Evolutionary conservation across 2,329 filamentous ascomycete genomes (phyloP).

Genomic region (Helotiales sp.): DNA sequence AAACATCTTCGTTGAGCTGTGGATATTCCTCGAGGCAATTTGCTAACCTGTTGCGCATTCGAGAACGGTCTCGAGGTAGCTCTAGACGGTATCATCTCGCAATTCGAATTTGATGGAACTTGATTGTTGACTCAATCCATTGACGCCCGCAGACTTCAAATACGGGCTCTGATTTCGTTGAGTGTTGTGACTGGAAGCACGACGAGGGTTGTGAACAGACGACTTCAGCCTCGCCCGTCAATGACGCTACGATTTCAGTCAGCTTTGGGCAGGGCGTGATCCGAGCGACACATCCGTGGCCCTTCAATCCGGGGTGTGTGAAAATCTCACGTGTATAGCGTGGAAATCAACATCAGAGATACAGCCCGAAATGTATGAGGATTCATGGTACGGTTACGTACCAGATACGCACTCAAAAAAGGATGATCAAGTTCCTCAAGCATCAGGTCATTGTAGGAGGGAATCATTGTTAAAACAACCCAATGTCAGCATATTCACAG

Average conservation of each 20-base stretch:
- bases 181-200: too few species aligned
- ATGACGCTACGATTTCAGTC: constrained; percentile 27
- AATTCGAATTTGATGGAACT: not conserved
- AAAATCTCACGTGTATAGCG: not conserved
- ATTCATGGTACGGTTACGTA: constrained; percentile 82
- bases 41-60: constrained; percentile 28
- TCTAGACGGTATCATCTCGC: constrained; percentile 36
- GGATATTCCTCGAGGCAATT: constrained; percentile 15
- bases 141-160: not conserved
- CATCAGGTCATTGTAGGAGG: constrained; percentile 64
- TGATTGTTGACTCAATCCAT: not conserved
- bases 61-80: constrained; percentile 17
- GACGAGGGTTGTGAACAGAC: too few species aligned
- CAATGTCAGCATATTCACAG: constrained; percentile 55
- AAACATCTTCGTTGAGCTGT: constrained; percentile 33
- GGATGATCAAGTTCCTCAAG: constrained; percentile 50
- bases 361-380: constrained; percentile 71
- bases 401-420: constrained; percentile 62
- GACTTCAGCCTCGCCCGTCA: constrained; percentile 31
- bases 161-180: not conserved
- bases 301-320: not conserved
- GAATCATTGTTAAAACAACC: constrained; percentile 72
- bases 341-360: not conserved
- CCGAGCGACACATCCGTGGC: not conserved
- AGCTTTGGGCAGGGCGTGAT: not conserved